Evolutionary conservation across 495 filamentous ascomycete genomes (phyloP).

Genomic region (Aspergillus indologenus): DNA sequence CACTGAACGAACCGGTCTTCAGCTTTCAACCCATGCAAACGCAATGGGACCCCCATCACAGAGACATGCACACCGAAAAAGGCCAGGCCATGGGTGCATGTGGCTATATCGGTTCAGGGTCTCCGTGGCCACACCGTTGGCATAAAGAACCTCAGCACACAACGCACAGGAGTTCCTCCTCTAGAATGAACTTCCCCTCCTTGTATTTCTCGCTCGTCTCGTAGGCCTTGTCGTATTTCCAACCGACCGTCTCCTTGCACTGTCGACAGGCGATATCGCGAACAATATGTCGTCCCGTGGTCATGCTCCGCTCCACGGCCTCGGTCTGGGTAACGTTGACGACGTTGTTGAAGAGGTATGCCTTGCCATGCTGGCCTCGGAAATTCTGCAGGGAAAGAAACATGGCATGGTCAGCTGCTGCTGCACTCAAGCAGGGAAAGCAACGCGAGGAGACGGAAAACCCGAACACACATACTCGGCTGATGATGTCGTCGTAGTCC

Average conservation of each 20-base stretch:
- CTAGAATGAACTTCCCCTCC: constrained; percentile 96
- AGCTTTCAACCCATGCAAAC: constrained; percentile 6
- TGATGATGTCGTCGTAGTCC: constrained; percentile 94
- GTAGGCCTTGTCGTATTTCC: constrained; percentile 98
- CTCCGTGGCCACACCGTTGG: neutral
- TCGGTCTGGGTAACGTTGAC: constrained; percentile 84
- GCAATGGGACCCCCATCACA: constrained; percentile 7
- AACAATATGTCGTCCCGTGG: constrained; percentile 91
- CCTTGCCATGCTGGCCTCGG: constrained; percentile 97
- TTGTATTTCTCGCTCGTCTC: constrained; percentile 95
- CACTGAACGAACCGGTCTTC: constrained; percentile 18
- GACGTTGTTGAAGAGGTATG: constrained; percentile 90
- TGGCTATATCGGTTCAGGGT: constrained; percentile 3
- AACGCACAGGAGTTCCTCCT: constrained; percentile 83
- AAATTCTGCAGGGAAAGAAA: constrained; percentile 68
- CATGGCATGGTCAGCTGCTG: constrained; percentile 14
- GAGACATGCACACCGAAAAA: constrained; percentile 2
- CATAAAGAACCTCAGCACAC: constrained; percentile 50
- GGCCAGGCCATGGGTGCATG: neutral
- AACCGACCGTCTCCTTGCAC: constrained; percentile 89
- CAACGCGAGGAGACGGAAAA: constrained; percentile 7
- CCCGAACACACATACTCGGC: constrained; percentile 61
- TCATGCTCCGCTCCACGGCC: constrained; percentile 93
- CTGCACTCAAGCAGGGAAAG: constrained; percentile 4
- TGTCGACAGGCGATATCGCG: constrained; percentile 86